Percentiles rank a stretch among this genome's conserved stretches.
Conservation (phyloP, 73 alveolate genomes). For the Urostyla sp. region DNA sequence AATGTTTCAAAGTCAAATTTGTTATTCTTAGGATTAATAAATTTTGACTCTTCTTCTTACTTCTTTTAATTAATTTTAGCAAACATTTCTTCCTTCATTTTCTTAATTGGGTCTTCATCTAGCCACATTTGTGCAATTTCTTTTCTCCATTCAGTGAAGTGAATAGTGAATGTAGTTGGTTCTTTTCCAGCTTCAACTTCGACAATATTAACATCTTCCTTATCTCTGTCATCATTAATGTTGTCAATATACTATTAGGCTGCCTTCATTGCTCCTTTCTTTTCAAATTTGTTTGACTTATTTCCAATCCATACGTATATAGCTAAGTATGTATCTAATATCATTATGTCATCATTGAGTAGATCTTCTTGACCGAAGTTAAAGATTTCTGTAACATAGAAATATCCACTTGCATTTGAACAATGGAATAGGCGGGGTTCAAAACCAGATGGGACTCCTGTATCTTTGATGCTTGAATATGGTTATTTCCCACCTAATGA, state of each 20-base stretch:
- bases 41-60: conserved; percentile 31
- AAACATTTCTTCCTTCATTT: background rate
- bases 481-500: conserved; percentile 50
- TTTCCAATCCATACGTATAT: conserved; percentile 72
- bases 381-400: conserved; percentile 57
- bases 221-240: conserved; percentile 59
- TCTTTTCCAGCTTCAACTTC: conserved; percentile 56
- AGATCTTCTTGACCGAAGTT: conserved; percentile 61
- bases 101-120: conserved; percentile 9
- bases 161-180: conserved; percentile 41
- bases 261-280: conserved; percentile 19
- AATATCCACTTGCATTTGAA: conserved; percentile 57
- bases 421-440: conserved; percentile 69
- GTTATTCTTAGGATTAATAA: conserved; percentile 6
- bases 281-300: conserved; percentile 36
- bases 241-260: conserved; percentile 23
- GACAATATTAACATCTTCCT: background rate
- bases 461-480: conserved; percentile 29
- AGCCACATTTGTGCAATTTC: conserved; percentile 33
- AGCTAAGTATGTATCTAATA: conserved; percentile 56
- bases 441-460: conserved; percentile 45
- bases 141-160: conserved; percentile 56
- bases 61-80: conserved; percentile 9
- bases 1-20: conserved; percentile 1
- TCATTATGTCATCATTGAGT: conserved; percentile 58